A percentile compares a stretch with the other conserved stretches of the same genome.
Conservation (phyloP, 2,329 filamentous ascomycete genomes). For the Balansia obtecta region DNA sequence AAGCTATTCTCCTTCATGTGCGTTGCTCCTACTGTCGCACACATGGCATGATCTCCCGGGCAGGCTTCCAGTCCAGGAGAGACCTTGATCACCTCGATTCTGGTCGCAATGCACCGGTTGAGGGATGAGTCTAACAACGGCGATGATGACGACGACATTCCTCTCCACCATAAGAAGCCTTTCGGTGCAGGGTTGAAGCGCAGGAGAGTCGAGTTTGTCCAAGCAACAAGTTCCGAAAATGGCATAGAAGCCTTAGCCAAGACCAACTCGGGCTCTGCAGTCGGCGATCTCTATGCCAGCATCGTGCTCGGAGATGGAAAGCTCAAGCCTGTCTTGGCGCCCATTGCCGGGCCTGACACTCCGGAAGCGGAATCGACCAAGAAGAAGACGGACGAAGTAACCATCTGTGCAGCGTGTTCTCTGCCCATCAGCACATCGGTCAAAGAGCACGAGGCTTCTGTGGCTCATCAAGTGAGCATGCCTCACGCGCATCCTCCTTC, state of each 20-base stretch:
- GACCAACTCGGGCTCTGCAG: slow-evolving; percentile 14
- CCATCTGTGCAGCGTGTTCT: slow-evolving; percentile 24
- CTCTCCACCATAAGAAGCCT: slow-evolving; percentile 38
- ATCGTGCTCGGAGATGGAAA: slow-evolving; percentile 44
- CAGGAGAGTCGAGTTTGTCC: slow-evolving; percentile 44
- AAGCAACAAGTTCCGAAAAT: slow-evolving; percentile 30
- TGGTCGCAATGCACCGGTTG: slow-evolving; percentile 16
- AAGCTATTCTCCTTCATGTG: neutral
- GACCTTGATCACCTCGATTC: neutral
- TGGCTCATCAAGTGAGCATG: slow-evolving; percentile 61
- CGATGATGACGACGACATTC: slow-evolving; percentile 26
- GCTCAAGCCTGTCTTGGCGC: slow-evolving; percentile 5
- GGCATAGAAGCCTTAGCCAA: slow-evolving; percentile 15
- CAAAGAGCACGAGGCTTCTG: slow-evolving; percentile 42
- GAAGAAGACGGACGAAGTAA: slow-evolving; percentile 1
- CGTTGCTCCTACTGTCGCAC: neutral
- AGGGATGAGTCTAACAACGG: slow-evolving; percentile 15
- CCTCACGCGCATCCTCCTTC: slow-evolving; percentile 61
- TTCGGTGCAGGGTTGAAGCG: slow-evolving; percentile 46
- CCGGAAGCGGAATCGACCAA: slow-evolving; percentile 2
- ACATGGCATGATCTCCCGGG: neutral
- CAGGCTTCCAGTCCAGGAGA: neutral
- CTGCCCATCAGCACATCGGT: slow-evolving; percentile 20
- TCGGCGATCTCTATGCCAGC: slow-evolving; percentile 52
- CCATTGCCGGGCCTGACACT: slow-evolving; percentile 9